phyloP scores from a whole-genome alignment of 164 flowering plant genomes.

The Stephania yunnanensis region DNA sequence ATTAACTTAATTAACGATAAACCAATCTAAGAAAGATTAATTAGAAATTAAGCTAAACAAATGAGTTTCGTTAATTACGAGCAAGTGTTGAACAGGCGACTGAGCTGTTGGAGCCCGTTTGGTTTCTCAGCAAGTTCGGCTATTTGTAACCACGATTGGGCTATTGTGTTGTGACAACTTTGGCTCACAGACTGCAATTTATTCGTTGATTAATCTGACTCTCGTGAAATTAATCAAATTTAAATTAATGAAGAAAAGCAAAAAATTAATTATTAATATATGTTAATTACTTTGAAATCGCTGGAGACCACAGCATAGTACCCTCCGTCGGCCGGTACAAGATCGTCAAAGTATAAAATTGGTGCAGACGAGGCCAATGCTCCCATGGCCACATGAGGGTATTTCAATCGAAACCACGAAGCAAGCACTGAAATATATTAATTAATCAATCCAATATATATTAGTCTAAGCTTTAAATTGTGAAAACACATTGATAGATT shows the following conservation, averaged over 20 bases:
- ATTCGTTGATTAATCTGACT: not conserved
- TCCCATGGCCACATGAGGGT: slow-evolving; percentile 54
- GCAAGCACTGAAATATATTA: slow-evolving; percentile 36
- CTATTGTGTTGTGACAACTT: slow-evolving; percentile 43
- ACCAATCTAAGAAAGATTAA: not conserved
- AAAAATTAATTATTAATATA: not conserved
- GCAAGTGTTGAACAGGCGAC: slow-evolving; percentile 49
- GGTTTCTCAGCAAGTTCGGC: slow-evolving; percentile 36
- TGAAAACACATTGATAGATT: too few relatives aligned
- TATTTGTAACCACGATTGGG: slow-evolving; percentile 45
- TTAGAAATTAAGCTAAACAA: not conserved
- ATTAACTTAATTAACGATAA: not conserved
- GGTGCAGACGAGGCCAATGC: slow-evolving; percentile 64
- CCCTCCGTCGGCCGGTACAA: slow-evolving; percentile 41
- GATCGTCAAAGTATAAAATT: slow-evolving; percentile 44
- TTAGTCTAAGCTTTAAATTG: too few relatives aligned
- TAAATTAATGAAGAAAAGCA: not conserved
- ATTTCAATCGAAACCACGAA: slow-evolving; percentile 57
- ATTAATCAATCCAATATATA: not conserved
- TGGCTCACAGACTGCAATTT: slow-evolving; percentile 38
- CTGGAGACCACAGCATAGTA: slow-evolving; percentile 51
- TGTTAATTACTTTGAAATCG: slow-evolving; percentile 34
- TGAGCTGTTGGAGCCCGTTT: slow-evolving; percentile 41
- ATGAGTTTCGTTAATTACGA: slow-evolving; percentile 21
- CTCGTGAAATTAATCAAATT: not conserved